A percentile compares a stretch with the other conserved stretches of the same genome.
These are phyloP conservation scores for Nothophoma quercina DNA, from an alignment of 2,329 filamentous ascomycete species.

Conservation along the genomic window DNA sequence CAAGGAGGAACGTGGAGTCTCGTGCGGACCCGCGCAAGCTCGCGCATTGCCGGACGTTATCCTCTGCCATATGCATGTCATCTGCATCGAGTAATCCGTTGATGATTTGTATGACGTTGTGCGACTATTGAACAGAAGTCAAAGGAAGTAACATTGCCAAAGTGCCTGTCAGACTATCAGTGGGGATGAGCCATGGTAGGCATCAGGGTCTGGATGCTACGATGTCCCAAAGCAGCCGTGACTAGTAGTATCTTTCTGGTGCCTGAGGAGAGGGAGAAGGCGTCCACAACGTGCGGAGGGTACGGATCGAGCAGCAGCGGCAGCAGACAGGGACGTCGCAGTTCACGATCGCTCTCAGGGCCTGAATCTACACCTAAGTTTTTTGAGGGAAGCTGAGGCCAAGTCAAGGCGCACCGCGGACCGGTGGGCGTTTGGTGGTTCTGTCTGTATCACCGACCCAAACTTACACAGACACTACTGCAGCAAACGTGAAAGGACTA, in stretches of 20 bases:
- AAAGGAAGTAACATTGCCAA: background rate
- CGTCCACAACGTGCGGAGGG: background rate
- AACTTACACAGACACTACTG: background rate
- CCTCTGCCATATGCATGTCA: slow-evolving; percentile 1
- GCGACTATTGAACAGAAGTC: background rate
- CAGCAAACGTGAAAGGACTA: background rate
- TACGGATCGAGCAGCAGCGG: background rate
- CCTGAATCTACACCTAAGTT: background rate
- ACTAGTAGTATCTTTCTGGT: background rate
- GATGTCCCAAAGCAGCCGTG: slow-evolving; percentile 4
- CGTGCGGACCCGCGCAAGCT: slow-evolving; percentile 8
- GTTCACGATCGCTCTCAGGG: background rate
- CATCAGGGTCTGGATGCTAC: background rate
- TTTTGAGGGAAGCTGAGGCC: background rate
- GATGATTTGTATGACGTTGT: background rate
- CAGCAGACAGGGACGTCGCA: background rate
- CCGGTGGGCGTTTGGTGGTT: slow-evolving; percentile 4
- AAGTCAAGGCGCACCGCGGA: background rate
- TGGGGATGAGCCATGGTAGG: background rate
- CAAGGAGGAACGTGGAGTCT: slow-evolving; percentile 3
- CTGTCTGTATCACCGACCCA: slow-evolving; percentile 2
- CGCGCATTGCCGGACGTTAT: background rate
- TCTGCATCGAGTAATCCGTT: background rate
- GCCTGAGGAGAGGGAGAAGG: background rate
- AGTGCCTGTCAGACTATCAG: background rate